Conservation (phyloP, 2,329 filamentous ascomycete species). For the Beauveria brongniartii region DNA sequence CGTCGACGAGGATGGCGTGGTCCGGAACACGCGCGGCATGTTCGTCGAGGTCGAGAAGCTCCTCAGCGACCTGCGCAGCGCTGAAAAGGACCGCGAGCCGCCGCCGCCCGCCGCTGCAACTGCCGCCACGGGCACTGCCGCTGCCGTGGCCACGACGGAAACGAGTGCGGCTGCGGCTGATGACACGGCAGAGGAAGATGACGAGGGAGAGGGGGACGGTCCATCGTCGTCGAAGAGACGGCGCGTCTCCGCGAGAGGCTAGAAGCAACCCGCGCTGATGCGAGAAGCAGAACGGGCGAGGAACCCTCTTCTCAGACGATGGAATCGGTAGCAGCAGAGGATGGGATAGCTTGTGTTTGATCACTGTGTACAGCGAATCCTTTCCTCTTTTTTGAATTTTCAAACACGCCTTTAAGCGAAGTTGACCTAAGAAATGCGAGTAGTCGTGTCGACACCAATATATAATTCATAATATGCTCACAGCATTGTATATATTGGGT, state of each 20-base stretch:
- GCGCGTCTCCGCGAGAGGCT: constrained; percentile 28
- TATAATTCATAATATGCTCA: background rate
- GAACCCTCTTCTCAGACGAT: background rate
- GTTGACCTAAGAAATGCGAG: background rate
- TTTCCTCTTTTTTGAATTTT: background rate
- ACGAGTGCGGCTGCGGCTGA: constrained; percentile 22
- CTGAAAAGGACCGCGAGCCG: constrained; percentile 48
- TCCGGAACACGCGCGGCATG: constrained; percentile 83
- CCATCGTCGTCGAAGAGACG: constrained; percentile 28
- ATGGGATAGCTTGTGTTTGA: background rate
- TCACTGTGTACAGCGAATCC: background rate
- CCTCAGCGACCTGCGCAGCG: constrained; percentile 66
- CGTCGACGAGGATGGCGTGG: constrained; percentile 75
- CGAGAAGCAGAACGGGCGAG: background rate
- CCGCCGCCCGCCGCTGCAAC: constrained; percentile 19
- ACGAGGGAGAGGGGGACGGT: constrained; percentile 36
- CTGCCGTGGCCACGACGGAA: background rate
- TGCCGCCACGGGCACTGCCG: background rate
- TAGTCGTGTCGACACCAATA: background rate
- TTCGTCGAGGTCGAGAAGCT: constrained; percentile 77
- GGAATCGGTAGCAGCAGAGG: background rate
- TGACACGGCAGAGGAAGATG: constrained; percentile 41
- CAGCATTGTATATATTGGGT: background rate
- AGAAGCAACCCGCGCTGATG: constrained; percentile 13
- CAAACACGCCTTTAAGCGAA: background rate